These are phyloP conservation scores for Artemisia argyi DNA, from an alignment of 129 eudicot genomes.

Conservation along the genomic window DNA sequence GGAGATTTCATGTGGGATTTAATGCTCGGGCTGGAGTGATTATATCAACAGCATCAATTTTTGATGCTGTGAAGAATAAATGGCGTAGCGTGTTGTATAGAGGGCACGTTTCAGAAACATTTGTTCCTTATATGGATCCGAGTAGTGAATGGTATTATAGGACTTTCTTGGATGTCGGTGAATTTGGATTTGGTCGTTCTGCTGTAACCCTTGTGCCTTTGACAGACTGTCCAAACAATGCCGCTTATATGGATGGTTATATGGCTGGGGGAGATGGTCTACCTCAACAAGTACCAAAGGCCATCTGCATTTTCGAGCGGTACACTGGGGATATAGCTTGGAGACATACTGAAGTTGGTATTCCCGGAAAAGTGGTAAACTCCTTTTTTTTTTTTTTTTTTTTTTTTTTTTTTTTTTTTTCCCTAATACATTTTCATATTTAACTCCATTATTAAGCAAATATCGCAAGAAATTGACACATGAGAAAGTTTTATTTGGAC, in stretches of 20 bases:
- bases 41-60: conserved; percentile 68
- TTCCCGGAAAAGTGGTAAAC: conserved; percentile 81
- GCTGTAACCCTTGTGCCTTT: conserved; percentile 56
- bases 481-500: too few species aligned
- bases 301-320: conserved; percentile 69
- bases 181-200: conserved; percentile 82
- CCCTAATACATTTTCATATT: too few species aligned
- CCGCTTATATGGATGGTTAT: conserved; percentile 66
- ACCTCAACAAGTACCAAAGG: conserved; percentile 42
- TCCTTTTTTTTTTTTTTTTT: too few species aligned
- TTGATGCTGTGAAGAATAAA: conserved; percentile 40
- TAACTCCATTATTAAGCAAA: too few species aligned
- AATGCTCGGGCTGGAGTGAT: conserved; percentile 76
- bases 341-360: conserved; percentile 86
- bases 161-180: conserved; percentile 81
- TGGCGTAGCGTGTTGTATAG: conserved; percentile 65
- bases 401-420: too few species aligned
- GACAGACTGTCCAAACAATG: conserved; percentile 70
- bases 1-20: conserved; percentile 75
- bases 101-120: conserved; percentile 87
- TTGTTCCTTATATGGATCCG: conserved; percentile 96
- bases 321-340: conserved; percentile 67
- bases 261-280: conserved; percentile 67
- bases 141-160: conserved; percentile 72
- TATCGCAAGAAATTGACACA: too few species aligned